Percentiles rank a stretch among this genome's conserved stretches.
Conservation (phyloP, 2,329 filamentous ascomycete genomes). For the Aspergillus ochraceoroseus region DNA sequence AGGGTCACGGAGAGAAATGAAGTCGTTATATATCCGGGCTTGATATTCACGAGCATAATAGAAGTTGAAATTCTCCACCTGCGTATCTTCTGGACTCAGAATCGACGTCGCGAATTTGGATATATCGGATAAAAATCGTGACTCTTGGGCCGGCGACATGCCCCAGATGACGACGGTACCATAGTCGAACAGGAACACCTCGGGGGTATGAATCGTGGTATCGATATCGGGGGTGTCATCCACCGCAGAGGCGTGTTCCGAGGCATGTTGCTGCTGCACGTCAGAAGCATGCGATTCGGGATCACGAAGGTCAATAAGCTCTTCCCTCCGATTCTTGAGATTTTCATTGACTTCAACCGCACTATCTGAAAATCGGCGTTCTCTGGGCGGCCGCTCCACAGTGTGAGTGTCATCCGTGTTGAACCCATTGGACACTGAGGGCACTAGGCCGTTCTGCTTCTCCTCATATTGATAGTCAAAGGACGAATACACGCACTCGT, state of each 20-base stretch:
- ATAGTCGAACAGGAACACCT: slow-evolving; percentile 95
- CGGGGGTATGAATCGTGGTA: slow-evolving; percentile 81
- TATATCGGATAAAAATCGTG: slow-evolving; percentile 86
- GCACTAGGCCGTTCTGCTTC: slow-evolving; percentile 30
- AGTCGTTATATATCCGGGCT: slow-evolving; percentile 98
- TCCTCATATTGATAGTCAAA: slow-evolving; percentile 68
- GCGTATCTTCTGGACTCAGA: slow-evolving; percentile 78
- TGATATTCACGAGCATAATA: slow-evolving; percentile 99
- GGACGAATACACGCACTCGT: slow-evolving; percentile 95
- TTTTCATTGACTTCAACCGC: slow-evolving; percentile 63
- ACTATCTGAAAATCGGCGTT: slow-evolving; percentile 65
- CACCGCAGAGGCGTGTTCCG: slow-evolving; percentile 24
- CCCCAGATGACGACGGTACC: slow-evolving; percentile 98
- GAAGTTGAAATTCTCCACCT: slow-evolving; percentile 98
- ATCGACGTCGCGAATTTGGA: slow-evolving; percentile 92
- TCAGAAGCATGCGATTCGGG: slow-evolving; percentile 32
- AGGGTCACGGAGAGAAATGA: slow-evolving; percentile 90
- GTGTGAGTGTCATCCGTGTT: slow-evolving; percentile 26
- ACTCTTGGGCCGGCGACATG: slow-evolving; percentile 86
- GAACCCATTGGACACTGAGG: slow-evolving; percentile 38
- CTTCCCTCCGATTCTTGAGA: slow-evolving; percentile 53
- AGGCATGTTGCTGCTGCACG: slow-evolving; percentile 12
- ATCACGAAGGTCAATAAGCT: slow-evolving; percentile 59
- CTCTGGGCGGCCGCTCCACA: slow-evolving; percentile 42
- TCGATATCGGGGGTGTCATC: slow-evolving; percentile 63